These are phyloP conservation scores for Zoysia pacifica DNA, from an alignment of 176 grass and related monocot species.

Conservation along the genomic window DNA sequence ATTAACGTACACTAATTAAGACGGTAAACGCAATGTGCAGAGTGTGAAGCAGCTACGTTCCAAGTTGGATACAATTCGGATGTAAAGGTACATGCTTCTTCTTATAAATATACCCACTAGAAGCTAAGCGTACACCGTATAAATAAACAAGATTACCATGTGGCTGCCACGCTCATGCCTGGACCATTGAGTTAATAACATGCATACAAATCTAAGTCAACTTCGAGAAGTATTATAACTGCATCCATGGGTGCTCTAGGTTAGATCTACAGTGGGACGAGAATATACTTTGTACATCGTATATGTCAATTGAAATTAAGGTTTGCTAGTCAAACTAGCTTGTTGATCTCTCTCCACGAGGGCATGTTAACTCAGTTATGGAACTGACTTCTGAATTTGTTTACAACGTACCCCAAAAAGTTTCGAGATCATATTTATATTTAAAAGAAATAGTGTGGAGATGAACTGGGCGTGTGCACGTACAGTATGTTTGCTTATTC, in stretches of 20 bases:
- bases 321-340: neutral
- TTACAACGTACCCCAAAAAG: neutral
- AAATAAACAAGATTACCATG: conserved; percentile 19
- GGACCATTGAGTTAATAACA: neutral
- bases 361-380: neutral
- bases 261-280: neutral
- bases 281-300: neutral
- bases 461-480: neutral
- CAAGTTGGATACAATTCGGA: neutral
- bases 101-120: neutral
- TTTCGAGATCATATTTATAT: neutral
- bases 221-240: neutral
- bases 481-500: neutral
- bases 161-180: neutral
- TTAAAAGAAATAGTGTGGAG: neutral
- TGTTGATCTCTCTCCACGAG: neutral
- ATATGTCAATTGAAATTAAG: neutral
- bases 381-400: neutral
- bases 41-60: neutral
- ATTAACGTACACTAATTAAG: neutral
- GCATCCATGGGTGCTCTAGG: neutral
- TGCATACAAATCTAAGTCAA: conserved; percentile 20
- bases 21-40: neutral
- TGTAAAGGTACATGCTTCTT: neutral
- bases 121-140: neutral